phyloP scores from a whole-genome alignment of 371 early-diverging fungal species.

The Mucor mucedo region DNA sequence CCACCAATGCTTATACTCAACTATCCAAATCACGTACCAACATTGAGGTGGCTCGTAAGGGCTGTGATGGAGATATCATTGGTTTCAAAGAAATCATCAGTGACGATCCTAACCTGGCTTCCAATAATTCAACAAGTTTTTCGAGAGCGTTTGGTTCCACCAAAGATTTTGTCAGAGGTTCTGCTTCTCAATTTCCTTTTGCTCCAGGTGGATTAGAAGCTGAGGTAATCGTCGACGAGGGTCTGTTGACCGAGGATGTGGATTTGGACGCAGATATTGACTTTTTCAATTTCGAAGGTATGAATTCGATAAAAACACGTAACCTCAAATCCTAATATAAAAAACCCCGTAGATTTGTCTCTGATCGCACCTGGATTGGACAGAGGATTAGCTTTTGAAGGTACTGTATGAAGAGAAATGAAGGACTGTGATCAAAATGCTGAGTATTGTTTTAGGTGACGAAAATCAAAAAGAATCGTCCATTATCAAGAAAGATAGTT shows the following conservation, averaged over 20 bases:
- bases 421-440: background rate
- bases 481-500: slow-evolving; percentile 17
- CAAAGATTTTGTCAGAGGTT: slow-evolving; percentile 77
- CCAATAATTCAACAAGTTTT: slow-evolving; percentile 80
- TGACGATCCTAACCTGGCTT: slow-evolving; percentile 52
- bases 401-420: slow-evolving; percentile 12
- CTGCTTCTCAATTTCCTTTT: slow-evolving; percentile 77
- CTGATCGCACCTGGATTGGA: slow-evolving; percentile 71
- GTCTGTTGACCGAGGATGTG: slow-evolving; percentile 32
- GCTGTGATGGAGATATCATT: slow-evolving; percentile 56
- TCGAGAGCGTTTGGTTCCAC: slow-evolving; percentile 66
- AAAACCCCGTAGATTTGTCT: slow-evolving; percentile 3
- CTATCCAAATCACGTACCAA: slow-evolving; percentile 52
- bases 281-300: slow-evolving; percentile 40
- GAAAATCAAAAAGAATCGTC: slow-evolving; percentile 13
- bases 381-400: slow-evolving; percentile 59
- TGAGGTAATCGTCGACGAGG: slow-evolving; percentile 37
- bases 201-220: slow-evolving; percentile 75
- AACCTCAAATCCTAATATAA: background rate
- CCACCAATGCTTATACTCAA: slow-evolving; percentile 45
- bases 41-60: slow-evolving; percentile 50
- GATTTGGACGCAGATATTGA: slow-evolving; percentile 40
- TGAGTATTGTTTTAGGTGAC: background rate
- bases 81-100: slow-evolving; percentile 54
- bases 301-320: background rate